Conservation (phyloP, 129 eudicot species). For the Flaveria linearis region DNA sequence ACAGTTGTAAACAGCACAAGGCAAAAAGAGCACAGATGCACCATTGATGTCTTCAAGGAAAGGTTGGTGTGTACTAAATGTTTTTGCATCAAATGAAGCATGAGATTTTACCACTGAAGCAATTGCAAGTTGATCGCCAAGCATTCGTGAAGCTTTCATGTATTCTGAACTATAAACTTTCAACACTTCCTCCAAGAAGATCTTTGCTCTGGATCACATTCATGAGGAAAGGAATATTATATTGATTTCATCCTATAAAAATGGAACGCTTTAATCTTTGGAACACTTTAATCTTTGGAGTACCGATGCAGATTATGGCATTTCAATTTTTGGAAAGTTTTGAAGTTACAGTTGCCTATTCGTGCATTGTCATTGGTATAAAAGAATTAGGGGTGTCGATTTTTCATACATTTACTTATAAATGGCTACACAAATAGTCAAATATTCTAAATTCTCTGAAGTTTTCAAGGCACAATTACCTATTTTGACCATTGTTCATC, state of each 20-base stretch:
- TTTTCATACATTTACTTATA: background rate
- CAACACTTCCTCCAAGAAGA: conserved; percentile 72
- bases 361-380: too few species aligned
- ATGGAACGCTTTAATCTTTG: background rate
- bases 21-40: conserved; percentile 63
- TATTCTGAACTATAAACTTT: conserved; percentile 58
- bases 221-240: background rate
- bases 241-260: conserved; percentile 5
- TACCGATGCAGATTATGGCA: background rate
- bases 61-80: conserved; percentile 51
- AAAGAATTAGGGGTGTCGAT: background rate
- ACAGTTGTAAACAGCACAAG: conserved; percentile 86
- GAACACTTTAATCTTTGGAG: background rate
- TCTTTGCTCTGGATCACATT: conserved; percentile 60
- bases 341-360: background rate
- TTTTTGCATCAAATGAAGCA: conserved; percentile 54
- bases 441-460: background rate
- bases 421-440: background rate
- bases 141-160: conserved; percentile 91
- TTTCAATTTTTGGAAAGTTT: conserved; percentile 13
- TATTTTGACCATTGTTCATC: background rate
- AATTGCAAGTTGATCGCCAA: conserved; percentile 94
- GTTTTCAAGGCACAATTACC: background rate
- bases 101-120: conserved; percentile 76
- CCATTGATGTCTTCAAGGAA: conserved; percentile 59